phyloP scores from a whole-genome alignment of 768 basidiomycete species.

The Macrolepiota fuliginosa region DNA sequence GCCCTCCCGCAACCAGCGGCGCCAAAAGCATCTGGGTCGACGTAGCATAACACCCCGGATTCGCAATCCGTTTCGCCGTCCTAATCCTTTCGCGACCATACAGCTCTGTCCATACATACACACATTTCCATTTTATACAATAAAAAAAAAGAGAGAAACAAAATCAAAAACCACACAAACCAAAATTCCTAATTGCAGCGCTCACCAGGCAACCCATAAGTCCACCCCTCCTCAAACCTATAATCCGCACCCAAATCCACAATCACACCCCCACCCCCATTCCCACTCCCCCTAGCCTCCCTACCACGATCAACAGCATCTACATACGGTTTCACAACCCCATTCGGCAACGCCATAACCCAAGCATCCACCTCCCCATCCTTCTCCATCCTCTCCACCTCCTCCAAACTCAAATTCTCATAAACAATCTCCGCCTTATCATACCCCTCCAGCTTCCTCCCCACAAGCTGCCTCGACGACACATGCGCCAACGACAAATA shows the following conservation, averaged over 20 bases:
- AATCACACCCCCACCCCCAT: constrained; percentile 66
- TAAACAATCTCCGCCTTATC: constrained; percentile 67
- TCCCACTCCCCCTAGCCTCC: constrained; percentile 55
- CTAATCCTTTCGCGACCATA: constrained; percentile 75
- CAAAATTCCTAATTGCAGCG: not conserved
- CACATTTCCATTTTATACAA: constrained; percentile 11
- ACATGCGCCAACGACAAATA: constrained; percentile 90
- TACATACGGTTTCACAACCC: constrained; percentile 94
- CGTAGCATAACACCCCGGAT: constrained; percentile 97
- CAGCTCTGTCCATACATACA: constrained; percentile 54
- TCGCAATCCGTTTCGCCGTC: constrained; percentile 82
- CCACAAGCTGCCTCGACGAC: constrained; percentile 92
- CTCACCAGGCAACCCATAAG: constrained; percentile 99
- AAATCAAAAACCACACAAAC: constrained; percentile 18
- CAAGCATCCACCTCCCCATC: constrained; percentile 92
- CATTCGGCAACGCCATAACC: constrained; percentile 99
- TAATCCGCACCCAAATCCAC: constrained; percentile 95
- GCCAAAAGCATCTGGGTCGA: constrained; percentile 90
- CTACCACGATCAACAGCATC: constrained; percentile 83
- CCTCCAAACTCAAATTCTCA: constrained; percentile 71
- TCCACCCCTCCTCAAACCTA: constrained; percentile 93
- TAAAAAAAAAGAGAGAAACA: constrained; percentile 25
- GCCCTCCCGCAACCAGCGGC: constrained; percentile 62
- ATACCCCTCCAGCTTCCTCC: constrained; percentile 76
- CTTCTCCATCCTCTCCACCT: constrained; percentile 89